Evolutionary conservation across 139 green algal species (phyloP), one percentile per base, ranked within the genome.

Genomic region (Chlamydomonas sphaeroides): DNA sequence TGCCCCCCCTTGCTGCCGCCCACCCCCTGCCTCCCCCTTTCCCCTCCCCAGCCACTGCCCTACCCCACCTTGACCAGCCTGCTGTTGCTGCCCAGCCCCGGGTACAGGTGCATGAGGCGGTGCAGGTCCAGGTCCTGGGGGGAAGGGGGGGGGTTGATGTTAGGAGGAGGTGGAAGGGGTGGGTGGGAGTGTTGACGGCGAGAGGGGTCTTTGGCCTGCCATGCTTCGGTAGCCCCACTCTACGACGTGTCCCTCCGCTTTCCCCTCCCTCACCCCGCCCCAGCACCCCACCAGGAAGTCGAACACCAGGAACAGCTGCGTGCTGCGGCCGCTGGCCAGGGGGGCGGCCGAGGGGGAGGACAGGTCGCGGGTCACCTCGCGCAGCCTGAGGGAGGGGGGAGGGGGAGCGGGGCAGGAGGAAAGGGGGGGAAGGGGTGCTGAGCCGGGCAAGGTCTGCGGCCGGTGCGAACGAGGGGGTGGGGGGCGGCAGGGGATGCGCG

Each of bases 291-390:
- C 75, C 67, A 94, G 35, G 41, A 84, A 85, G 53, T 94, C 91
- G 41, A 94, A 76, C 32, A 94, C 83, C 26, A 94, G 76, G 63
- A 89, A 91, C 33, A 94, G 61, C 32, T 83, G 75, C 17, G 66
- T 65, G 62, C 48, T 85, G 23, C 56, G 18, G 56, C 25, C 56
- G 2, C 51, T 17, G 51, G 17, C 15, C 17, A 10, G 14, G 51
- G 51, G 17, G 51, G 14, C 51, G 17, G 51, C 6, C 14, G 25
- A 32, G 56, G 56, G 23, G 18, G 23, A 6, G 2, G 56, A 62
- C 25, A 32, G 33, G 4, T 98, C 94, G 36, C 98, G 95, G 59
- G 94, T 91, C 63, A 99, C 90, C 86, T 96, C 98, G 91, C 39
- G 66, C n/a, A 68, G 61, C 62, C 75, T 82, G 59, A 4, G 65